These are phyloP conservation scores for Raddia distichophylla DNA, from an alignment of 176 grass and related monocot species.

Conservation along the genomic window DNA sequence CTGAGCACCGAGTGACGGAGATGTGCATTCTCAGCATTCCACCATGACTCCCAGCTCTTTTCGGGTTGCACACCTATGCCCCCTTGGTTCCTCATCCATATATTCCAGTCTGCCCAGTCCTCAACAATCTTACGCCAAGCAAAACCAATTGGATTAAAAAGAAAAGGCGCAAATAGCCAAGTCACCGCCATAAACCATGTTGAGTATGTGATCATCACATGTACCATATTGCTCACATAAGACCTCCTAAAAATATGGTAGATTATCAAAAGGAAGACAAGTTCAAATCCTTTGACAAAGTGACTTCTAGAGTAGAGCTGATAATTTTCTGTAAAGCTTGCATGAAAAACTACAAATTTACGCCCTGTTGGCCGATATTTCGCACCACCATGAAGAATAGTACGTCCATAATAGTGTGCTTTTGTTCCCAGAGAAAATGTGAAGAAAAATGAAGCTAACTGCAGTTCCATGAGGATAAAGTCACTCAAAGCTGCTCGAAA, in stretches of 20 bases:
- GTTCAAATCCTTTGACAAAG: constrained; percentile 96
- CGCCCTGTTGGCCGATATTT: constrained; percentile 85
- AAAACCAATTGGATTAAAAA: constrained; percentile 95
- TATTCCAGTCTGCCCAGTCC: constrained; percentile 88
- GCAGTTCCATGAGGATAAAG: constrained; percentile 97
- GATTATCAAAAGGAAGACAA: constrained; percentile 75
- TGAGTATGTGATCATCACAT: constrained; percentile 90
- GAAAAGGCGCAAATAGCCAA: constrained; percentile 90
- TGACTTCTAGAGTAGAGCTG: constrained; percentile 92
- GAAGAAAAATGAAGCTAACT: constrained; percentile 93
- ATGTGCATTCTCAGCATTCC: constrained; percentile 90
- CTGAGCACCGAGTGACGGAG: constrained; percentile 68
- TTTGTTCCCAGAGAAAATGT: constrained; percentile 99
- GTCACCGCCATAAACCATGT: constrained; percentile 94
- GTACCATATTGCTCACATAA: constrained; percentile 60
- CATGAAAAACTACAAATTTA: constrained; percentile 93
- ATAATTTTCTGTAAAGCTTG: constrained; percentile 92
- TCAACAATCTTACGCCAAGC: constrained; percentile 91
- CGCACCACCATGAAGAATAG: constrained; percentile 90
- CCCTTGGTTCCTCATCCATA: constrained; percentile 89
- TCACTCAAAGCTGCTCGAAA: constrained; percentile 75
- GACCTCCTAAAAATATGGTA: constrained; percentile 87
- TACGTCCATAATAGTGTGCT: constrained; percentile 88
- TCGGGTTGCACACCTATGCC: constrained; percentile 86
- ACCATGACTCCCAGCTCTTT: constrained; percentile 99